Percentiles rank a stretch among this genome's conserved stretches.
phyloP scores from a whole-genome alignment of 2,329 filamentous ascomycete species.

The Pseudogymnoascus sp. region DNA sequence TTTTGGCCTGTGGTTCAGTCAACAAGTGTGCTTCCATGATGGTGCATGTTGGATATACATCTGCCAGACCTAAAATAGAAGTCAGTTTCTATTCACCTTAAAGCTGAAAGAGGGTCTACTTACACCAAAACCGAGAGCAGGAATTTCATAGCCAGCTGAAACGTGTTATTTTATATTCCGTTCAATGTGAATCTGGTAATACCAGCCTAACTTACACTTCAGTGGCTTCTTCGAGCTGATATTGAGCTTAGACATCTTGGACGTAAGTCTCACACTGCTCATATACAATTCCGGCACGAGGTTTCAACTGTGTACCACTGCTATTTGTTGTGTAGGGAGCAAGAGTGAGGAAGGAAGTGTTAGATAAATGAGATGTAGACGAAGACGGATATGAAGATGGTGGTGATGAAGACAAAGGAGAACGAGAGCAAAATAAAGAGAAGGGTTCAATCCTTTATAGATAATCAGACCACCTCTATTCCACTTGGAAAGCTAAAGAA shows the following conservation, averaged over 20 bases:
- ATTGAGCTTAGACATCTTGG: background rate
- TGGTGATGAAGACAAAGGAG: background rate
- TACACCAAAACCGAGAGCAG: conserved; percentile 51
- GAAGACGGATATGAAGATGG: background rate
- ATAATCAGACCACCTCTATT: background rate
- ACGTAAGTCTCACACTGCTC: background rate
- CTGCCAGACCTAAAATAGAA: conserved; percentile 1
- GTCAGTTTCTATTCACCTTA: background rate
- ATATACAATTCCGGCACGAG: background rate
- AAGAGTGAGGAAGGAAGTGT: background rate
- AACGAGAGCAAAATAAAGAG: background rate
- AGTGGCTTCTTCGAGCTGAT: background rate
- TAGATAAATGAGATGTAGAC: background rate
- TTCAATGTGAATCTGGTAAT: background rate
- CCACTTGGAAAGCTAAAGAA: background rate
- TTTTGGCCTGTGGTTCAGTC: background rate
- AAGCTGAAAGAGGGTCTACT: conserved; percentile 20
- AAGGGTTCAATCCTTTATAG: background rate
- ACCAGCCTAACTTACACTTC: background rate
- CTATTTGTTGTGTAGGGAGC: background rate
- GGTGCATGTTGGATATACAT: background rate
- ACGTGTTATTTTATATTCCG: background rate
- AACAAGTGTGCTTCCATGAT: background rate
- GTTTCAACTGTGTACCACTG: background rate
- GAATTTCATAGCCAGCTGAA: conserved; percentile 51